Conservation (phyloP, 169 alveolate genomes). For the Perkinsus olseni region DNA sequence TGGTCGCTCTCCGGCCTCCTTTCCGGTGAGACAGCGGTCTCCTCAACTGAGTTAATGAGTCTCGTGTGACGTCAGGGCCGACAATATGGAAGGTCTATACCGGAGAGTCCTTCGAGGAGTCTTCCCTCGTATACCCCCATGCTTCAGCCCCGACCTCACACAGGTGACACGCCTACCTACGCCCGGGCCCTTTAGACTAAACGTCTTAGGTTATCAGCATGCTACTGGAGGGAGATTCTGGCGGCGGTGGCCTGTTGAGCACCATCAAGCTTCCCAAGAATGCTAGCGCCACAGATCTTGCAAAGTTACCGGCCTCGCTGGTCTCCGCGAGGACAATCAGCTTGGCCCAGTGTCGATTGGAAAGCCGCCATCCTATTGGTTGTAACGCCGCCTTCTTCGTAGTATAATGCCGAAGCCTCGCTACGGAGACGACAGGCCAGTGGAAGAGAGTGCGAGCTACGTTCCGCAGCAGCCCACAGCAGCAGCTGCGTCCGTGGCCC, state of each 20-base stretch:
- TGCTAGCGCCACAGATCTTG: neutral
- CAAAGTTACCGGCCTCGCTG: no score
- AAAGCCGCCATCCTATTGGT: no score
- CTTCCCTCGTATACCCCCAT: conserved; percentile 48
- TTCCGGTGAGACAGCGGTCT: no score
- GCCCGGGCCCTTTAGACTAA: no score
- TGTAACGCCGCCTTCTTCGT: neutral
- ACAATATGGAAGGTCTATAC: conserved; percentile 58
- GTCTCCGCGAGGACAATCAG: no score
- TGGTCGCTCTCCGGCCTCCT: conserved; percentile 67
- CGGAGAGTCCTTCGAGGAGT: conserved; percentile 41
- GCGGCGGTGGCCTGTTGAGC: conserved; percentile 4
- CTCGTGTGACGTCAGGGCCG: conserved; percentile 39
- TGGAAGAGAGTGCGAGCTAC: neutral
- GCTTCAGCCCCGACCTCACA: conserved; percentile 40
- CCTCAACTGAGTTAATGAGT: no score
- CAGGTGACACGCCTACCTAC: conserved; percentile 5
- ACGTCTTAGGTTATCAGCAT: neutral
- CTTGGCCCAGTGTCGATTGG: no score
- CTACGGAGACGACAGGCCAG: neutral
- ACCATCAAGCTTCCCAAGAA: conserved; percentile 28
- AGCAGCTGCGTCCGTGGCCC: no score
- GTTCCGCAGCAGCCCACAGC: no score
- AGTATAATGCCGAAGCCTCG: conserved; percentile 1
- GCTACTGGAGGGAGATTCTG: conserved; percentile 39